A percentile compares a stretch with the other conserved stretches of the same genome.
Conservation (phyloP, 176 grass and related monocot species). For the Aegilops speltoides region DNA sequence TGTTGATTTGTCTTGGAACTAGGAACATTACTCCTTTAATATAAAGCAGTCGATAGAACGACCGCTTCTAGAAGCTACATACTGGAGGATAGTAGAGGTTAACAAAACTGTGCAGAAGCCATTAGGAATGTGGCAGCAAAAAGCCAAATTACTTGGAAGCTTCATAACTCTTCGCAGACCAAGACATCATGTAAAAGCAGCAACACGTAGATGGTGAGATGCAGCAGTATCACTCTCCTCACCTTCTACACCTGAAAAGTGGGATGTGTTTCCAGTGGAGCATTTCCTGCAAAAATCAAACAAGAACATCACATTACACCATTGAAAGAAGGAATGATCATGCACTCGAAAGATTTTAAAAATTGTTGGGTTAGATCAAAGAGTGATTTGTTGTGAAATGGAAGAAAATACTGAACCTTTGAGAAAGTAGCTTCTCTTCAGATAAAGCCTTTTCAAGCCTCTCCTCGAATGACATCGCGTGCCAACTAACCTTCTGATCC, state of each 20-base stretch:
- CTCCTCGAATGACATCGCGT: constrained; percentile 84
- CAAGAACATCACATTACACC: background rate
- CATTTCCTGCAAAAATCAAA: constrained; percentile 52
- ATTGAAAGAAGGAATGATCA: background rate
- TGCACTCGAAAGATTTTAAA: background rate
- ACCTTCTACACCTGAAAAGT: constrained; percentile 60
- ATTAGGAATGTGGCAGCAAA: constrained; percentile 39
- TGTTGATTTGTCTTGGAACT: constrained; percentile 30
- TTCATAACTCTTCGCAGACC: constrained; percentile 15
- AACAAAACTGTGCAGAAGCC: constrained; percentile 33
- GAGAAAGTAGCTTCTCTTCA: constrained; percentile 65
- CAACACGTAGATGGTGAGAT: constrained; percentile 34
- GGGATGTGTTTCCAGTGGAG: constrained; percentile 42
- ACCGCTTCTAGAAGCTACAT: constrained; percentile 32
- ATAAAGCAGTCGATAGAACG: constrained; percentile 19
- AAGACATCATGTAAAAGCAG: constrained; percentile 46
- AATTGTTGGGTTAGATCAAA: background rate
- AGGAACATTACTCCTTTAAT: background rate
- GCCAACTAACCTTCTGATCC: constrained; percentile 94
- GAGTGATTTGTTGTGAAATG: background rate
- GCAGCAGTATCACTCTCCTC: constrained; percentile 77
- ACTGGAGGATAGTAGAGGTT: constrained; percentile 14
- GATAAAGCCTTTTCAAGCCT: constrained; percentile 97
- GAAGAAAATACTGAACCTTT: constrained; percentile 53
- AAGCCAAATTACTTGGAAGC: constrained; percentile 34